A percentile compares a stretch with the other conserved stretches of the same genome.
These are phyloP conservation scores for Haplosporangium sp. DNA, from an alignment of 371 early-diverging fungal genomes.

Conservation along the genomic window DNA sequence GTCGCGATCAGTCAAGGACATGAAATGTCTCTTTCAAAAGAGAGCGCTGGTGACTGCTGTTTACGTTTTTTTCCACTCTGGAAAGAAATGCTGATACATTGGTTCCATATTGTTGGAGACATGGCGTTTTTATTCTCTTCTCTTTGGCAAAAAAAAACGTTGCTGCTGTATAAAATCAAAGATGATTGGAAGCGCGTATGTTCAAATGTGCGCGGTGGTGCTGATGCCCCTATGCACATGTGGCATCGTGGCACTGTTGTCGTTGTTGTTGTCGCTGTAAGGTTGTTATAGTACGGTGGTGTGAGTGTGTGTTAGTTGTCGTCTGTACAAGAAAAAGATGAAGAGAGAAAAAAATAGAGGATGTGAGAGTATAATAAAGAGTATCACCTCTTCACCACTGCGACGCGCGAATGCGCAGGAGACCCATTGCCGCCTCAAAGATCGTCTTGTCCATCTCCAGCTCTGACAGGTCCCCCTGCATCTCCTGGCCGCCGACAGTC, in stretches of 20 bases:
- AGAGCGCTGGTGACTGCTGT: background rate
- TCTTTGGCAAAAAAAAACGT: background rate
- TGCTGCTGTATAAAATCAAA: background rate
- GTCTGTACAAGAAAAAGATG: background rate
- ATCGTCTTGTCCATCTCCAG: slow-evolving; percentile 37
- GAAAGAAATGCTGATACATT: no score
- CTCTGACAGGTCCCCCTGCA: slow-evolving; percentile 7
- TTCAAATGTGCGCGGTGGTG: slow-evolving; percentile 4
- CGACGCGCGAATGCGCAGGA: slow-evolving; percentile 29
- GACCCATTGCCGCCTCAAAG: slow-evolving; percentile 41
- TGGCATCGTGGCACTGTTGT: no score
- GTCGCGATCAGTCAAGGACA: no score
- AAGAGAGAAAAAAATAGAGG: background rate
- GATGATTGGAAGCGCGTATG: slow-evolving; percentile 3
- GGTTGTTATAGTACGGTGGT: background rate
- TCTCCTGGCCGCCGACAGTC: background rate
- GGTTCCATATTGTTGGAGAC: background rate
- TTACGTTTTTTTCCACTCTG: background rate
- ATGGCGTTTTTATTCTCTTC: background rate
- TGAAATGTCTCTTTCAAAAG: no score
- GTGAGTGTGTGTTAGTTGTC: background rate
- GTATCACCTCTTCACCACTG: slow-evolving; percentile 26
- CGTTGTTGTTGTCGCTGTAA: no score
- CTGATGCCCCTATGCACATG: no score
- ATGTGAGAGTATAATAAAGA: background rate